Conservation (phyloP, 495 filamentous ascomycete species). For the Bombardia bombarda region DNA sequence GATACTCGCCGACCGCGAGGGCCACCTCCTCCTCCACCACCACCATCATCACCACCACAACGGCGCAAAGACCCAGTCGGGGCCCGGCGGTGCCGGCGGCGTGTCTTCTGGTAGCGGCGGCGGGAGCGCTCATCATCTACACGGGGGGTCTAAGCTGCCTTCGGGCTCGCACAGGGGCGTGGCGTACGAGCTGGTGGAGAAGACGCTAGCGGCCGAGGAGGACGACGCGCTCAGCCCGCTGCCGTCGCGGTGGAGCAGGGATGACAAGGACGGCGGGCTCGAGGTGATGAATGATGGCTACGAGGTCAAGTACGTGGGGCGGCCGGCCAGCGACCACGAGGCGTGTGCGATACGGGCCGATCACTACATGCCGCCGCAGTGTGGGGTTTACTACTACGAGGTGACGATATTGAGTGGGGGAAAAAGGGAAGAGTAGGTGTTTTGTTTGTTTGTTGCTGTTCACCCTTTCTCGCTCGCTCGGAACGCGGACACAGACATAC, state of each 20-base stretch:
- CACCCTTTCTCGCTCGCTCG: no score
- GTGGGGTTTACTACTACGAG: constrained; percentile 96
- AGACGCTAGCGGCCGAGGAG: constrained; percentile 47
- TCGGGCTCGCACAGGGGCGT: constrained; percentile 65
- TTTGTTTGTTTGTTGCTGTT: no score
- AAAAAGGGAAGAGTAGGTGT: constrained; percentile 77
- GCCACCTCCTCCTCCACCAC: no score
- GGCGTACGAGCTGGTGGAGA: constrained; percentile 81
- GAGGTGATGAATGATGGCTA: constrained; percentile 69
- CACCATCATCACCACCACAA: no score
- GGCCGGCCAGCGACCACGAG: constrained; percentile 54
- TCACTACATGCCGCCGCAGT: constrained; percentile 82
- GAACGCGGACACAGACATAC: no score
- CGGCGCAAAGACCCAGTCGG: constrained; percentile 23
- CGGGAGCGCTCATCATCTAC: constrained; percentile 51
- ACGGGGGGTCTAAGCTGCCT: constrained; percentile 55
- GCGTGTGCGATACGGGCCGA: constrained; percentile 80
- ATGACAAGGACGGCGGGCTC: constrained; percentile 63
- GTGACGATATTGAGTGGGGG: constrained; percentile 77
- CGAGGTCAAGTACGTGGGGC: constrained; percentile 64
- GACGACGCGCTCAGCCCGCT: constrained; percentile 56
- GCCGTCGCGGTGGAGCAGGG: constrained; percentile 74
- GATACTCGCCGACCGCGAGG: constrained; percentile 27
- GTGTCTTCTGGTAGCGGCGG: no score
- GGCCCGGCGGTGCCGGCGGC: constrained; percentile 51